phyloP scores from a whole-genome alignment of 2,329 filamentous ascomycete species.

The Beauveria sp. region DNA sequence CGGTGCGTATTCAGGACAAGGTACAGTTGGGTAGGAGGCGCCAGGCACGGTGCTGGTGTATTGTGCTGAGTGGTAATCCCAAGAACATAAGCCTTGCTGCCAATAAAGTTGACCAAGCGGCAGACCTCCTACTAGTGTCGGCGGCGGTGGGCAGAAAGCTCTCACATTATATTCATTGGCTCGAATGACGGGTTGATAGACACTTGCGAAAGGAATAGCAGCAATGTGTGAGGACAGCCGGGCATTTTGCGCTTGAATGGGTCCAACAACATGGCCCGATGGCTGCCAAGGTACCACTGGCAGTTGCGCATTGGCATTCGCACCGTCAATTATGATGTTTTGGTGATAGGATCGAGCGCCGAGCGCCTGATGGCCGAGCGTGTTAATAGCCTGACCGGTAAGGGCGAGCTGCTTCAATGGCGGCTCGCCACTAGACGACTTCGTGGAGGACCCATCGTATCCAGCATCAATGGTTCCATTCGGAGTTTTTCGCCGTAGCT shows the following conservation, averaged over 20 bases:
- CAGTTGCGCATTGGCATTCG: background rate
- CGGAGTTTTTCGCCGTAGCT: conserved; percentile 84
- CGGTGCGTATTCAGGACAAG: background rate
- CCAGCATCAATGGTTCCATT: conserved; percentile 88
- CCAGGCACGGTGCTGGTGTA: background rate
- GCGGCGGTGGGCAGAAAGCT: conserved; percentile 30
- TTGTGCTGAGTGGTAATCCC: conserved; percentile 1
- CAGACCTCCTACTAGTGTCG: conserved; percentile 23
- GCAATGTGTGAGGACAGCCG: background rate
- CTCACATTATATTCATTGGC: conserved; percentile 31
- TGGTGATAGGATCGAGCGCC: background rate
- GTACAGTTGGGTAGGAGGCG: background rate
- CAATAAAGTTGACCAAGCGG: conserved; percentile 24
- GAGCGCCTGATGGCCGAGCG: background rate
- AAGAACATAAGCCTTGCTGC: conserved; percentile 12
- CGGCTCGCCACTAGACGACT: conserved; percentile 65
- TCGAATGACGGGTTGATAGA: conserved; percentile 26
- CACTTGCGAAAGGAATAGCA: conserved; percentile 1
- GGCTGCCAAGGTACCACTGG: background rate
- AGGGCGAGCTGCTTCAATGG: conserved; percentile 78
- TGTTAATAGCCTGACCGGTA: conserved; percentile 34
- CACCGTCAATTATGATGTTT: background rate
- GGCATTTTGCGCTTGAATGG: background rate
- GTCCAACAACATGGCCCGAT: background rate
- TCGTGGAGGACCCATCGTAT: conserved; percentile 76